phyloP scores from a whole-genome alignment of 352 stramenopile genomes.

The Globisporangium orthogonon region DNA sequence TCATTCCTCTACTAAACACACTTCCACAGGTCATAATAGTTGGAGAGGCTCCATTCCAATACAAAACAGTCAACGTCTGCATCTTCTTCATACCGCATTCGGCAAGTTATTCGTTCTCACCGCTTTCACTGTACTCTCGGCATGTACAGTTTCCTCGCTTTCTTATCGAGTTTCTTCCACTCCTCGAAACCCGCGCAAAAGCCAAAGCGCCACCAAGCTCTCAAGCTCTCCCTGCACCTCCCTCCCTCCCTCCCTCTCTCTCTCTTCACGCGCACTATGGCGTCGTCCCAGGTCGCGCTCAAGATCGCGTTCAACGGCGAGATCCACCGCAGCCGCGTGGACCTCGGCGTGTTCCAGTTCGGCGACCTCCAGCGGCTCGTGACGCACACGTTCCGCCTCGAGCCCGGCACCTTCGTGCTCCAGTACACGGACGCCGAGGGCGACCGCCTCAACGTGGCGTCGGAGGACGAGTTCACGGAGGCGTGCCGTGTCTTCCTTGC shows the following conservation, averaged over 20 bases:
- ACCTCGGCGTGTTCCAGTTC: constrained; percentile 47
- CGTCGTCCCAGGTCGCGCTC: constrained; percentile 34
- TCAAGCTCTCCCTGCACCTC: background rate
- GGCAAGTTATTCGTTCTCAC: too few species aligned
- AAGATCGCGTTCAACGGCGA: constrained; percentile 78
- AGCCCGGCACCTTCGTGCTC: constrained; percentile 44
- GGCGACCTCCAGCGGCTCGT: constrained; percentile 44
- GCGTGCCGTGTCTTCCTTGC: constrained; percentile 49
- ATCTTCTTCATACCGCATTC: too few species aligned
- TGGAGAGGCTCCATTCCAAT: too few species aligned
- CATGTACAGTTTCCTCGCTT: too few species aligned
- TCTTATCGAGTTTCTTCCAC: too few species aligned
- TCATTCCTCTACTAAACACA: too few species aligned
- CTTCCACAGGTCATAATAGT: too few species aligned
- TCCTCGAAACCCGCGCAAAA: background rate
- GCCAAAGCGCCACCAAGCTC: background rate
- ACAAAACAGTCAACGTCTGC: too few species aligned
- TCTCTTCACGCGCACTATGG: constrained; percentile 9
- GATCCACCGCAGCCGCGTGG: constrained; percentile 69
- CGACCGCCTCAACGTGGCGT: constrained; percentile 57
- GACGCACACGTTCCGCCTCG: constrained; percentile 45
- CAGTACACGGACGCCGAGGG: constrained; percentile 66
- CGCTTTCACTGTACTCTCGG: too few species aligned
- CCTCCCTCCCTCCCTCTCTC: background rate
- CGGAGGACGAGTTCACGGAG: constrained; percentile 54